phyloP scores from a whole-genome alignment of 2,329 filamentous ascomycete species.

The Aspergillus transmontanensis region DNA sequence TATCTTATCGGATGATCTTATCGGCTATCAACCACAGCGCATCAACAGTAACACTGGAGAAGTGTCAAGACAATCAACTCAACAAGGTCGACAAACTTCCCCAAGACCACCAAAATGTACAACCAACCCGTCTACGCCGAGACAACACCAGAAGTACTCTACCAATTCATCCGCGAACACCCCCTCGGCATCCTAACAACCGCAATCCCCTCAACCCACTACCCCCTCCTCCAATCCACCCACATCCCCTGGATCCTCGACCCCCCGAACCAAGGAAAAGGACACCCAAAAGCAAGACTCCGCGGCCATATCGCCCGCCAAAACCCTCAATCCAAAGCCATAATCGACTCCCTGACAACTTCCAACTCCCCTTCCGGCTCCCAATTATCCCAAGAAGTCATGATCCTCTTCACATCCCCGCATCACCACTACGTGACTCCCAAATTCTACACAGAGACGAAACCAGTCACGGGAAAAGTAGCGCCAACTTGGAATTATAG shows the following conservation, averaged over 20 bases:
- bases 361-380: background rate
- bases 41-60: background rate
- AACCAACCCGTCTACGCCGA: background rate
- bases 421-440: background rate
- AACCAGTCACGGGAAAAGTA: background rate
- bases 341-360: background rate
- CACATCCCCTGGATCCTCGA: background rate
- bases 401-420: background rate
- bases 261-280: rapidly evolving
- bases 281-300: background rate
- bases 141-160: rapidly evolving
- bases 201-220: background rate
- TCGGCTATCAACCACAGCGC: background rate
- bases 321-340: background rate
- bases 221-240: background rate
- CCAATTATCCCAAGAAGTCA: background rate
- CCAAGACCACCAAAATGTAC: background rate
- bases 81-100: background rate
- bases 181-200: background rate
- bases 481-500: background rate
- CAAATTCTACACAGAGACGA: background rate
- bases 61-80: background rate
- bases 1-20: background rate
- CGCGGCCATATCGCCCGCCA: background rate
- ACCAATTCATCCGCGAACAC: background rate